Conservation (phyloP, 345 rosid genomes). For the Dipteronia sinensis region DNA sequence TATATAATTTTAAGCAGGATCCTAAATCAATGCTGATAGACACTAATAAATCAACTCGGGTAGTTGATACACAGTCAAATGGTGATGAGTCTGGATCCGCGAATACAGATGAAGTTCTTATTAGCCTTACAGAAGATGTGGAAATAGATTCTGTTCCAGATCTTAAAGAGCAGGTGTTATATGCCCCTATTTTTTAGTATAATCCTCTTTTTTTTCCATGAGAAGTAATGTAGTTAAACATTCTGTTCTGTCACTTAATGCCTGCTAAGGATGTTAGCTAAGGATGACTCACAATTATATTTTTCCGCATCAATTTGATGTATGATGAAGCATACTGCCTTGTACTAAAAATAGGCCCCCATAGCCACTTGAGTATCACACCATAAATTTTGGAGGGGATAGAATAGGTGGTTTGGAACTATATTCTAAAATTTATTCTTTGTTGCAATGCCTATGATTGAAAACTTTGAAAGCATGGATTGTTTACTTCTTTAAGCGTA, state of each 20-base stretch:
- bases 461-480: background rate
- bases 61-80: constrained; percentile 38
- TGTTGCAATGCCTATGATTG: background rate
- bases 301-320: background rate
- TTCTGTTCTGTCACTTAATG: background rate
- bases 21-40: constrained; percentile 68
- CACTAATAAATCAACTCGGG: constrained; percentile 39
- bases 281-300: background rate
- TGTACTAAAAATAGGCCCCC: background rate
- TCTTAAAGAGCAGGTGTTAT: constrained; percentile 83
- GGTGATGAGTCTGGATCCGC: constrained; percentile 80
- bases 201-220: background rate
- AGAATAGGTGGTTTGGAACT: background rate
- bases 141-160: constrained; percentile 78
- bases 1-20: constrained; percentile 83
- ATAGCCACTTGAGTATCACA: background rate
- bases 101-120: constrained; percentile 70
- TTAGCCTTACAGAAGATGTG: constrained; percentile 70
- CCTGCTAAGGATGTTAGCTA: background rate
- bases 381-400: background rate
- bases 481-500: background rate
- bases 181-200: background rate
- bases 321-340: background rate
- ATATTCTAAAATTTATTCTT: background rate
- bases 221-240: constrained; percentile 4